phyloP scores from a whole-genome alignment of 768 basidiomycete species.

The Favolaschia claudopus region DNA sequence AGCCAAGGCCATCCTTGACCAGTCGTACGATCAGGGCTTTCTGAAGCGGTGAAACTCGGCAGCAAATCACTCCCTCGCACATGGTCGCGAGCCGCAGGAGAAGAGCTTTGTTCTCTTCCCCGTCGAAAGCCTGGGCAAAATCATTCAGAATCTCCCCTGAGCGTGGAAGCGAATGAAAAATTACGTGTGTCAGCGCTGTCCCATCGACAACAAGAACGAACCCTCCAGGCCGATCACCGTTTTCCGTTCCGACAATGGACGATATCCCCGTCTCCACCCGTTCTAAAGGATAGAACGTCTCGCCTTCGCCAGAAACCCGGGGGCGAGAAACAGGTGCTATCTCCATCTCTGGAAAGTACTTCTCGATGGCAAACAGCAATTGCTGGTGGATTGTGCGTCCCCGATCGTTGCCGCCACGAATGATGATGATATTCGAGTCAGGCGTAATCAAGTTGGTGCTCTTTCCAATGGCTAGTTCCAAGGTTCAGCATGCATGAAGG shows the following conservation, averaged over 20 bases:
- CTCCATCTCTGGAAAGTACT: slow-evolving; percentile 80
- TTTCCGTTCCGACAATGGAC: slow-evolving; percentile 85
- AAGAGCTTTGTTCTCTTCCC: slow-evolving; percentile 77
- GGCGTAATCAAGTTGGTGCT: slow-evolving; percentile 91
- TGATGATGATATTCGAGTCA: slow-evolving; percentile 93
- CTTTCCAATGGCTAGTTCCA: slow-evolving; percentile 84
- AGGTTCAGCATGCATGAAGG: neutral
- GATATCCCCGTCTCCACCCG: slow-evolving; percentile 75
- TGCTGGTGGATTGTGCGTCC: slow-evolving; percentile 79
- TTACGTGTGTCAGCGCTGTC: slow-evolving; percentile 71
- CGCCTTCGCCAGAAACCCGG: slow-evolving; percentile 39
- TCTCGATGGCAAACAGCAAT: slow-evolving; percentile 78
- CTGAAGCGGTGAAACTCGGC: slow-evolving; percentile 96
- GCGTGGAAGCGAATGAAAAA: slow-evolving; percentile 33
- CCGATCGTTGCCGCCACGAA: slow-evolving; percentile 75
- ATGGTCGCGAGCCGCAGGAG: no score
- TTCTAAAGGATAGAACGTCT: slow-evolving; percentile 46
- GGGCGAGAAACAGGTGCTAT: no score
- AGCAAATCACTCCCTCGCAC: slow-evolving; percentile 97
- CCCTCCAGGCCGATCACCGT: slow-evolving; percentile 90
- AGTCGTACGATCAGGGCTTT: slow-evolving; percentile 93
- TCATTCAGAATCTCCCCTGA: neutral
- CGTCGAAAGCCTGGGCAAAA: slow-evolving; percentile 65
- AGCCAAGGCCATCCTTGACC: slow-evolving; percentile 90
- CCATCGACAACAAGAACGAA: slow-evolving; percentile 96